phyloP scores from a whole-genome alignment of 2,329 filamentous ascomycete genomes.

The Endothia cerciana region DNA sequence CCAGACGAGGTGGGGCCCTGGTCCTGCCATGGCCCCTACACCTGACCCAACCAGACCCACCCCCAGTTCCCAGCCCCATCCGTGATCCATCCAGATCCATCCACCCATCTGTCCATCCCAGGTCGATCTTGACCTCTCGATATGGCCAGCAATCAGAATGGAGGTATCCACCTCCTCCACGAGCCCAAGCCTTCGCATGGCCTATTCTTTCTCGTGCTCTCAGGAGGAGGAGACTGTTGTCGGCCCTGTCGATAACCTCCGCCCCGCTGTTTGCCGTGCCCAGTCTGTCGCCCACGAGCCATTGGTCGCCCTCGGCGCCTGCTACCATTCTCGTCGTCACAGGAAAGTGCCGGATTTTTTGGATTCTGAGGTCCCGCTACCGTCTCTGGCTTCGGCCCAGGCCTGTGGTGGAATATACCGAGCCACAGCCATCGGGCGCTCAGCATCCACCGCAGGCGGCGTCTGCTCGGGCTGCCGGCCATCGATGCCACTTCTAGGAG shows the following conservation, averaged over 20 bases:
- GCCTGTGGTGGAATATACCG: not conserved
- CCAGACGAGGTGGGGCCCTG: not conserved
- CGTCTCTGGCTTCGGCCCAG: not conserved
- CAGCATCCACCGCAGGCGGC: not conserved
- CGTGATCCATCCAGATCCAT: not conserved
- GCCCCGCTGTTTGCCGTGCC: not conserved
- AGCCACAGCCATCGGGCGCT: not conserved
- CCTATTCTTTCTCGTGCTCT: not conserved
- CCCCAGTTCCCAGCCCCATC: not conserved
- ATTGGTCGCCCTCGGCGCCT: not conserved
- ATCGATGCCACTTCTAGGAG: not conserved
- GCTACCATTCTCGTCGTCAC: not conserved
- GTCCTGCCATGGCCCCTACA: not conserved
- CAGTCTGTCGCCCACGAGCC: not conserved
- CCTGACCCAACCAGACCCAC: not conserved
- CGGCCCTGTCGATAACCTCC: not conserved
- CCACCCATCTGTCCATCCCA: too few relatives aligned
- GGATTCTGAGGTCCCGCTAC: not conserved
- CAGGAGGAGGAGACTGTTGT: not conserved
- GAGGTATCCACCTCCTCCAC: not conserved
- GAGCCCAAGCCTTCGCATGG: not conserved
- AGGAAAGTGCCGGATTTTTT: not conserved
- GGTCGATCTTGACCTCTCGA: not conserved
- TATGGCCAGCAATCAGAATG: not conserved
- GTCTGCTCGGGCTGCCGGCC: not conserved